Evolutionary conservation across 768 basidiomycete species (phyloP), one percentile per base, ranked within the genome.

Genomic region (Psilocybe cyanescens): DNA sequence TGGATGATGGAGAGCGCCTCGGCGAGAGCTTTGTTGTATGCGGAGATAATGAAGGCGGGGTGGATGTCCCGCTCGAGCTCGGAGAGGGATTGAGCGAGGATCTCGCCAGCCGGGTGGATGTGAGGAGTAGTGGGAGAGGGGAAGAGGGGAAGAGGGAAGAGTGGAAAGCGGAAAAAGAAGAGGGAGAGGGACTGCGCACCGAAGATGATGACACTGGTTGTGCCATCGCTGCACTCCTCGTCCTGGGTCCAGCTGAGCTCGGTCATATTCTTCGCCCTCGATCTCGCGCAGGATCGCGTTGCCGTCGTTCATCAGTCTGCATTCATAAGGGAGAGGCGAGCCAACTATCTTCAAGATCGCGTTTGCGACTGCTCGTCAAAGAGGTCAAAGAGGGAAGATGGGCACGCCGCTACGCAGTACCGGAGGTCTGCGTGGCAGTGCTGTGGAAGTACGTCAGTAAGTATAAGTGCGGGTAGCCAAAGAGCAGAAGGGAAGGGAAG

Each of bases 241-340:
- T 99, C 97, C 75, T 99, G 97, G 1, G 97, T 99, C 72, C 97
- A 79, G 68, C 94, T 94, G 9, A 99, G 87, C 78, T 99, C 97
- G 65, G 99, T 97, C 97, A 99, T 99, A 67, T 96, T 97, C 81
- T 99, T 99, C 28, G 97, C 97, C 97, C 67, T 99, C 97, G 67
- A 99, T 99, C 76, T 99, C 97, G 55, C 97, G 90, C 44, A 99
- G 80, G 64, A 99, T 99, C 2, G 97, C 96, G 70, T 99, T 98
- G n/a, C 97, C 97, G 70, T 99, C 97, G 74, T 99, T 98, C 2
- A 97, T 99, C 17, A 98, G 79, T 64, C 96, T 97, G 65, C 8
- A 28, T n/a, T 28, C 41, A 41, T 56, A 31, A 30, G 33, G 45
- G 55, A 24, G 24, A 52, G 30, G 47, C 24, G 24, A 24, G 24